phyloP scores from a whole-genome alignment of 768 basidiomycete genomes.

The Trametes meyenii region DNA sequence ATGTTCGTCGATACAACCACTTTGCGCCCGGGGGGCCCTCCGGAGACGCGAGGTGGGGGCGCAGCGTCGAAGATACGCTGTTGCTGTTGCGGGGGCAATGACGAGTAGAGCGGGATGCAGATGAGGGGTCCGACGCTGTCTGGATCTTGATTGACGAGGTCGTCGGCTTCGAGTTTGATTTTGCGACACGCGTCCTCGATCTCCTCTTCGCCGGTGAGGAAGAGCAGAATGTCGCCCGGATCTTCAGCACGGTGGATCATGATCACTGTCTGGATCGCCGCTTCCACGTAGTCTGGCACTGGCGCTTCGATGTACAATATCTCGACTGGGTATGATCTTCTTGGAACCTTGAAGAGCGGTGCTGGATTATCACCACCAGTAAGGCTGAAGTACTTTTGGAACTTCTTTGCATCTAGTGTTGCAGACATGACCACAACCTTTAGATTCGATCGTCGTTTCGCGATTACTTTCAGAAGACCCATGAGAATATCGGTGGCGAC shows the following conservation, averaged over 20 bases:
- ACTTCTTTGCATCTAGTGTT: conserved; percentile 94
- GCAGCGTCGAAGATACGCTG: conserved; percentile 95
- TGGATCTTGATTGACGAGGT: conserved; percentile 69
- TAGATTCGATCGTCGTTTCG: conserved; percentile 79
- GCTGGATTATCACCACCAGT: conserved; percentile 22
- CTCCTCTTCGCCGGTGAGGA: conserved; percentile 98
- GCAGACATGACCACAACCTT: conserved; percentile 99
- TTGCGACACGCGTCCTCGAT: conserved; percentile 96
- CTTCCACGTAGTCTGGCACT: conserved; percentile 95
- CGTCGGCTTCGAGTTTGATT: conserved; percentile 89
- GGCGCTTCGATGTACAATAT: conserved; percentile 93
- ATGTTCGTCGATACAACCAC: conserved; percentile 96
- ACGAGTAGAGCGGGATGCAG: conserved; percentile 94
- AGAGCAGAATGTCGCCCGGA: conserved; percentile 88
- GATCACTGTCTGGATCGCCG: conserved; percentile 92
- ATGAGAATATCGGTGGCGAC: conserved; percentile 98
- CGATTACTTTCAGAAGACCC: conserved; percentile 89
- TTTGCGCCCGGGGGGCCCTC: conserved; percentile 87
- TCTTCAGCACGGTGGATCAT: conserved; percentile 98
- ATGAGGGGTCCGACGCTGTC: conserved; percentile 81
- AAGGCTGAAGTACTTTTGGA: conserved; percentile 87
- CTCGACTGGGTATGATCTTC: conserved; percentile 82
- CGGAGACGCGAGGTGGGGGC: conserved; percentile 60
- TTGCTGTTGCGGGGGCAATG: conserved; percentile 91
- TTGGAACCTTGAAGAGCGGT: conserved; percentile 35